Base-by-base conservation (phyloP, 768 basidiomycete species). In the Lentinula raphanica region DNA sequence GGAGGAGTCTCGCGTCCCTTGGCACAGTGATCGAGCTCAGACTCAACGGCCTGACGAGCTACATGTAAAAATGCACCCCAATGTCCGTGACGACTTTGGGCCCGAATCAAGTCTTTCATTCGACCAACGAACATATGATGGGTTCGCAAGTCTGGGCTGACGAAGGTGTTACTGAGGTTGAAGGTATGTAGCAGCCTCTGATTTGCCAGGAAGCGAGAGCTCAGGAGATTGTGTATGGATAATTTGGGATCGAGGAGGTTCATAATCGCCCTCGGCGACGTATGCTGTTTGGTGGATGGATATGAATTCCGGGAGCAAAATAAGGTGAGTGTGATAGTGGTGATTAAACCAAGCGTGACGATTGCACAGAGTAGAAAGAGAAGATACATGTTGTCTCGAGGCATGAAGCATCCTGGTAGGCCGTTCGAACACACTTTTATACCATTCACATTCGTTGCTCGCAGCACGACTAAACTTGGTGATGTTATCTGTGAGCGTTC, bases 161-260 rank as follows among this genome's bases (percentile, higher is more conserved):
- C 83, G 39, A 86, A 86, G 0, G 84, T 81, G 48, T 78, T 86
- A 0, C 78, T 74, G 3, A 78, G 58, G 3, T 60, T 54, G 19
- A 79, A 71, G 0, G 74, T 72, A 3, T 60, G 64, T 25, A 69
- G 58, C 0, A 79, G 65, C 2, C 74, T 68, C 38, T 62, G 49
- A 48, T 79, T 79, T 3, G 78, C 65, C 3, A 62, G 32, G 0
- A 77, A 72, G 2, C 78, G 70, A 11, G 71, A 67, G 3, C 27
- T 27, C 1, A 78, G 64, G 17, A 71, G 64, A 1, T 65, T 60
- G 9, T 21, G 19, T 11, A 31, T 5, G 32, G 32, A 51, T 36
- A n/a, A n/a, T n/a, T n/a, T n/a, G n/a, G 54, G 27, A 7, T 27
- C 35, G n/a, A 55, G 42, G 17, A 55, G 54, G 25, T 31, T 25